Evolutionary conservation across 2,329 filamentous ascomycete genomes (phyloP).

Genomic region (Shiraia sp.): DNA sequence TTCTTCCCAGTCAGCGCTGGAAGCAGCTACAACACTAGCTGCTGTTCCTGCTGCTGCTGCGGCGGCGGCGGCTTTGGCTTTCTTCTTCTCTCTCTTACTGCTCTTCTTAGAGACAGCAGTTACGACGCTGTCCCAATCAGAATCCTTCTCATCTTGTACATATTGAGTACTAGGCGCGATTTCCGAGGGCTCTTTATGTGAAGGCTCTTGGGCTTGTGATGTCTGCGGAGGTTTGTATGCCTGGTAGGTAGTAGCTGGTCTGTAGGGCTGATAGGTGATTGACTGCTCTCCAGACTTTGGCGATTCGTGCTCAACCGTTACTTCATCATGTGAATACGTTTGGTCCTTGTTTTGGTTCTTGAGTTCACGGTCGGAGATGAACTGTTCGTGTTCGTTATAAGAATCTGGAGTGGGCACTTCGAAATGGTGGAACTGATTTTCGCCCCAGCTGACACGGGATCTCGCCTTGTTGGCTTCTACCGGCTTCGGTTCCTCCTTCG

Average conservation of each 20-base stretch:
- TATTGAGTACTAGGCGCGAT: slow-evolving; percentile 36
- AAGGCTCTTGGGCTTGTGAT: slow-evolving; percentile 11
- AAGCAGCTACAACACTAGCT: slow-evolving; percentile 21
- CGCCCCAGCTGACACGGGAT: slow-evolving; percentile 53
- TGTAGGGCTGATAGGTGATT: slow-evolving; percentile 36
- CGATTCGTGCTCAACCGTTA: slow-evolving; percentile 45
- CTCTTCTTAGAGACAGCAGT: slow-evolving; percentile 31
- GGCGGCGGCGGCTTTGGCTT: slow-evolving; percentile 25
- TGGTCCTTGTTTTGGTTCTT: slow-evolving; percentile 23
- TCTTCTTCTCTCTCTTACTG: slow-evolving; percentile 39
- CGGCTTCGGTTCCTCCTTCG: slow-evolving; percentile 22
- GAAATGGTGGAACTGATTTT: slow-evolving; percentile 52
- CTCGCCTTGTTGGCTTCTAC: slow-evolving; percentile 28
- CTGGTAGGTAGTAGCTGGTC: slow-evolving; percentile 28
- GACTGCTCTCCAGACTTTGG: slow-evolving; percentile 33
- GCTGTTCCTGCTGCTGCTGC: slow-evolving; percentile 21
- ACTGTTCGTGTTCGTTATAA: slow-evolving; percentile 45
- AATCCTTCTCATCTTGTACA: slow-evolving; percentile 30
- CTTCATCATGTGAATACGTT: slow-evolving; percentile 36
- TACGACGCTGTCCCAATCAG: slow-evolving; percentile 24
- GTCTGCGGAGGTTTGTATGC: slow-evolving; percentile 36
- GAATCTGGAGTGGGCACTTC: slow-evolving; percentile 52
- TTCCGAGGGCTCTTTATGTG: slow-evolving; percentile 9
- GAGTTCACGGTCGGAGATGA: slow-evolving; percentile 37
- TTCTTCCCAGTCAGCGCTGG: slow-evolving; percentile 21